Percentiles rank a stretch among this genome's conserved stretches.
These are phyloP conservation scores for Butyriboletus loyo DNA, from an alignment of 768 basidiomycete genomes.

Conservation along the genomic window DNA sequence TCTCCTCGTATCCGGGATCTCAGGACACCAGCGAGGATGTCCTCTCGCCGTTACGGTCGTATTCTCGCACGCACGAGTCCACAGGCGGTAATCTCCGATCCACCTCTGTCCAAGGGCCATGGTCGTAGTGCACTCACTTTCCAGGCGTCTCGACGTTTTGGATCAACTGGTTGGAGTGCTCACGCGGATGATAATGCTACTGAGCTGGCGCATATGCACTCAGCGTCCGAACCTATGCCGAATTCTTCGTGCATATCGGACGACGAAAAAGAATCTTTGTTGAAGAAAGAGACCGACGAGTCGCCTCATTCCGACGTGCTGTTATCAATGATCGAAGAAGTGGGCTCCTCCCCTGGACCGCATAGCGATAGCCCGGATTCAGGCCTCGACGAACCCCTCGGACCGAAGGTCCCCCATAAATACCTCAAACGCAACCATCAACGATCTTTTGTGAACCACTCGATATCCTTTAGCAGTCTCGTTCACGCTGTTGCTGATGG, in stretches of 20 bases:
- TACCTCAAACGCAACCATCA: conserved; percentile 3
- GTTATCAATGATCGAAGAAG: conserved; percentile 13
- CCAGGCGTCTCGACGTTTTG: not conserved
- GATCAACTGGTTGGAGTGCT: not conserved
- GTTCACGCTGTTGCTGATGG: conserved; percentile 12
- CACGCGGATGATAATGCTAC: not conserved
- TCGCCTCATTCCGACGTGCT: conserved; percentile 13
- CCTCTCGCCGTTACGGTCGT: conserved; percentile 18
- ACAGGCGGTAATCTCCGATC: not conserved
- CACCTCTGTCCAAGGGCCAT: not conserved
- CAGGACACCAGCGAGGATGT: conserved; percentile 8
- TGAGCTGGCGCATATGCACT: not conserved
- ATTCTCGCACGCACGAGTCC: not conserved
- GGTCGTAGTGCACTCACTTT: not conserved
- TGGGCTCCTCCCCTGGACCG: not conserved
- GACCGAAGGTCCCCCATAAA: not conserved
- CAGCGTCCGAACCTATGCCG: conserved; percentile 13
- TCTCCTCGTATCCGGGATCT: conserved; percentile 20
- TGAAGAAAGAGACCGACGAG: conserved; percentile 4
- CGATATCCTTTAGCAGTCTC: conserved; percentile 16
- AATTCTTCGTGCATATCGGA: not conserved
- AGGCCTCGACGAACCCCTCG: not conserved
- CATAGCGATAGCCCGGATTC: not conserved
- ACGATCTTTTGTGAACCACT: conserved; percentile 13
- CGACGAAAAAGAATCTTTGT: conserved; percentile 3